Evolutionary conservation across 805 yeast genomes (phyloP), one percentile per base, ranked within the genome.

Genomic region (Candida hispaniensis): DNA sequence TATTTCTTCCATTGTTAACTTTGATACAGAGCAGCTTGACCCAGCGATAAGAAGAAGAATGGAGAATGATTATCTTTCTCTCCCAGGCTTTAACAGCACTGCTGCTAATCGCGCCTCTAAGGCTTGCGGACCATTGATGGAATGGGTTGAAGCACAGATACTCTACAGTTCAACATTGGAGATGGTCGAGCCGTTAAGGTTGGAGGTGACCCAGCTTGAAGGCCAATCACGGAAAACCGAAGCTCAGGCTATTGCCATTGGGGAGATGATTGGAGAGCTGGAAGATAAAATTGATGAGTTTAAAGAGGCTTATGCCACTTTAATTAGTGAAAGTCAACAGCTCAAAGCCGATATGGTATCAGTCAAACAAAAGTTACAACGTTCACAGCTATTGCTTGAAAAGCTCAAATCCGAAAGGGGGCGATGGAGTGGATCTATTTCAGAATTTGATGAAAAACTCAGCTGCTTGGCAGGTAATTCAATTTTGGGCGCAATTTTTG

Each of bases 71-170:
- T 88, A 79, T 47, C 55, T 86, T 7, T 60, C 75, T 0, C 60
- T 73, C 36, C 68, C 74, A 0, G 77, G 71, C 34, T 86, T 69
- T 51, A 81, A 70, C 24, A 78, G 59, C 47, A 85, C 76, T 30
- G 58, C 79, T 0, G 94, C 82, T 0, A 71, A 79, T 47, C 63
- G 96, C 23, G 97, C 97, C 4, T 79, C 93, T 54, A 83, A 80
- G 49, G 96, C 96, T 0, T 83, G 96, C 59, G 97, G 95, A 0
- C 97, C 97, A 0, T 59, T 88, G 20, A 50, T 79, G 12, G 75
- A 75, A 42, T 88, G 97, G 97, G 86, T 85, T 0, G 66, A 67
- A 36, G 96, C 97, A 0, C 96, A 88, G 44, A 62, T 85, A n/a
- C 60, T 66, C n/a, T 88, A 78, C 49, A 69, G 88, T 0, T 49